Base-by-base conservation (phyloP, 2,329 filamentous ascomycete genomes). In the Dothideomycetes sp. region DNA sequence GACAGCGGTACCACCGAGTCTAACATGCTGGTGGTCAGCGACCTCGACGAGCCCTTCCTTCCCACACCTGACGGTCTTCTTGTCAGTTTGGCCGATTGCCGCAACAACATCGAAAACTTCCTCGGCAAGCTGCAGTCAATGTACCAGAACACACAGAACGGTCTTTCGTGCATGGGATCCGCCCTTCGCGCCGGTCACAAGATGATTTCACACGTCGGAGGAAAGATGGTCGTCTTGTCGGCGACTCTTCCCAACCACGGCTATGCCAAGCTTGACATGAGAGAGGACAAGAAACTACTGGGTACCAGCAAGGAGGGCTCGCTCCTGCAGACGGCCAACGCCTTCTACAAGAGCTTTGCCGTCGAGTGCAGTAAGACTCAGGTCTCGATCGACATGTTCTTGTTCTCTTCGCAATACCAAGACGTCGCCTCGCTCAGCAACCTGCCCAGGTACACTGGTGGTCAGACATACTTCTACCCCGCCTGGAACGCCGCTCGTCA, bases 331-430 rank as follows among this genome's bases (percentile, higher is more conserved):
- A 95, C 91, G 0, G 84, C 78, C 28, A 95, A 87, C 67, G 87
- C 84, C 57, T 98, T 96, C 64, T 98, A 96, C 74, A 98, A 98
- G 72, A 94, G 85, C 55, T 98, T 98, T 56, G 91, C 91, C 0
- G 91, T 98, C 3, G 91, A 98, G 60, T 98, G 91, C 64, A 95
- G 88, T 25, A 98, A 98, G 70, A 94, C 93, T 51, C 91, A 98
- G 63, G 91, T 98, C 19, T 96, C 88, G 0, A 87, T 98, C 51
- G 88, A 95, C 61, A 95, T 95, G 88, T 95, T 95, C 69, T 70
- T 95, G 36, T 95, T 94, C 67, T 91, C 85, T 4, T 88, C 86
- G 12, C 84, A 91, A 59, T 95, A 98, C 62, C 91, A 96, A 64
- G 91, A 98, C 59, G 91, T 98, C 37, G 91, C 91, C 4, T 94